Evolutionary conservation across 371 early-diverging fungal species (phyloP).

Genomic region (Dichotomocladium elegans): DNA sequence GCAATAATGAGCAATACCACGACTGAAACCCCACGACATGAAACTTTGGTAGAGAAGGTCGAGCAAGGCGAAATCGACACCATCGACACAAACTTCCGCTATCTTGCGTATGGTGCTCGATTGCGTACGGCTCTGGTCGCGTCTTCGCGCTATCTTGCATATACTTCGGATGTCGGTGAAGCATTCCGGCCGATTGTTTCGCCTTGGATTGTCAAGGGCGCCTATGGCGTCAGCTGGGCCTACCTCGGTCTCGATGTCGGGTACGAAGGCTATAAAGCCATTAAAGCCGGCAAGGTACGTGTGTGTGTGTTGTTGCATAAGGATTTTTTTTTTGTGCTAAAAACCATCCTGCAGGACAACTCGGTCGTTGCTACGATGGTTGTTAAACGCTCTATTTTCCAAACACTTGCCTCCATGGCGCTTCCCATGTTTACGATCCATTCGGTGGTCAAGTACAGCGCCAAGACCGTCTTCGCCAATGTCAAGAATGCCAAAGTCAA

Average conservation of each 20-base stretch:
- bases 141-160: slow-evolving; percentile 25
- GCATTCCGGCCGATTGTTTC: slow-evolving; percentile 72
- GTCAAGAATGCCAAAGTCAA: slow-evolving; percentile 48
- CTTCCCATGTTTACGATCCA: slow-evolving; percentile 75
- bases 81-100: slow-evolving; percentile 58
- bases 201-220: slow-evolving; percentile 55
- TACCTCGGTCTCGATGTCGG: slow-evolving; percentile 64
- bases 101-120: slow-evolving; percentile 65
- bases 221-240: slow-evolving; percentile 64
- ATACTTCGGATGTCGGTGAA: slow-evolving; percentile 63
- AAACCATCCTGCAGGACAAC: slow-evolving; percentile 20
- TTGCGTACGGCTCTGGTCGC: slow-evolving; percentile 54
- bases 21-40: too few relatives aligned
- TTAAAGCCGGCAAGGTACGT: slow-evolving; percentile 45
- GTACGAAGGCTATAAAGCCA: slow-evolving; percentile 69
- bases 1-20: too few relatives aligned
- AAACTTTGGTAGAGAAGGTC: slow-evolving; percentile 2
- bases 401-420: slow-evolving; percentile 68
- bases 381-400: slow-evolving; percentile 67
- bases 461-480: slow-evolving; percentile 49
- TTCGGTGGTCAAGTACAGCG: slow-evolving; percentile 66
- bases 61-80: slow-evolving; percentile 48
- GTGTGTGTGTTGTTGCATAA: neutral
- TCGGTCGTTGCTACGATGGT: slow-evolving; percentile 52
- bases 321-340: neutral